These are phyloP conservation scores for Sedum album DNA, from an alignment of 164 flowering plant genomes.

Conservation along the genomic window DNA sequence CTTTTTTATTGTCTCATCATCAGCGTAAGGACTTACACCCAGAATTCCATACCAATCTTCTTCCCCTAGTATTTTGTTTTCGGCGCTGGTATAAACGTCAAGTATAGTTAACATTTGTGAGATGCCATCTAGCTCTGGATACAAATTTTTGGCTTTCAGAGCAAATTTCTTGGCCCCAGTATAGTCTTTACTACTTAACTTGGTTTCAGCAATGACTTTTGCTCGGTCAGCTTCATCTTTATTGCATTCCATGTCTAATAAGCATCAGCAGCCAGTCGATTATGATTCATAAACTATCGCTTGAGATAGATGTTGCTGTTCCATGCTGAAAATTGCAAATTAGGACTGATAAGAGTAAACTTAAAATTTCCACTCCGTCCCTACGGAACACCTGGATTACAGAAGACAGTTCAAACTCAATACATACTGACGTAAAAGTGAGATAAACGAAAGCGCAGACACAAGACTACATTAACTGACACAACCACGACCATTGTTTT, in stretches of 20 bases:
- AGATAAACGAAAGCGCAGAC: background rate
- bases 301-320: background rate
- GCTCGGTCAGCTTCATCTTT: constrained; percentile 48
- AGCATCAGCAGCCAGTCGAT: background rate
- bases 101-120: constrained; percentile 29
- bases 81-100: constrained; percentile 34
- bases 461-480: no score
- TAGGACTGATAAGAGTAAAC: no score
- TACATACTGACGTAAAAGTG: background rate
- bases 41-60: constrained; percentile 50
- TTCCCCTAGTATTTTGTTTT: constrained; percentile 39
- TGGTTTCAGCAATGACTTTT: constrained; percentile 40
- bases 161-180: constrained; percentile 44
- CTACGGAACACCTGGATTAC: background rate
- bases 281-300: background rate
- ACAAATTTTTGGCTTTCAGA: constrained; percentile 37
- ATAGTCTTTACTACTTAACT: constrained; percentile 35
- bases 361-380: no score
- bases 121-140: constrained; percentile 38
- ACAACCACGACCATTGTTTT: background rate
- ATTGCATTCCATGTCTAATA: constrained; percentile 38
- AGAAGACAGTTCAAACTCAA: background rate
- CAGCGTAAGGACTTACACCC: constrained; percentile 36
- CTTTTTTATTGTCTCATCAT: constrained; percentile 39
- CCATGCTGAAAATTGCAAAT: no score